These are phyloP conservation scores for Hypericum androsaemum DNA, from an alignment of 345 rosid genomes.

Conservation along the genomic window DNA sequence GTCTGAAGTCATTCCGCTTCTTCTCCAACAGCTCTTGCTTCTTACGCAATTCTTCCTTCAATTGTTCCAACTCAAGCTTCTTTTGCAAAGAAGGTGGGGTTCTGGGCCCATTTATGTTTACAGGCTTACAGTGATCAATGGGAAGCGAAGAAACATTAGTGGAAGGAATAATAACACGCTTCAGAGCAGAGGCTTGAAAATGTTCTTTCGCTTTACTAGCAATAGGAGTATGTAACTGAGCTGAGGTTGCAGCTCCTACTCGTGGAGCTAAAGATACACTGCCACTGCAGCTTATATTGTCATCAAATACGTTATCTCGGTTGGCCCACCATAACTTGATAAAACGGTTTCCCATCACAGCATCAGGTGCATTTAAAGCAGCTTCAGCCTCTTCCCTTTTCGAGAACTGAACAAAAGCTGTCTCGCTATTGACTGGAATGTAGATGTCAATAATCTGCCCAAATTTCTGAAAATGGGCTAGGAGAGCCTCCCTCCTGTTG, in stretches of 20 bases:
- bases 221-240: slow-evolving; percentile 27
- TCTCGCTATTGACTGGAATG: slow-evolving; percentile 66
- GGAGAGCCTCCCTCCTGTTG: slow-evolving; percentile 74
- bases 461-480: slow-evolving; percentile 82
- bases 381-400: slow-evolving; percentile 56
- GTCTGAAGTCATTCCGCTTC: slow-evolving; percentile 72
- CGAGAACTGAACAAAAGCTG: slow-evolving; percentile 94
- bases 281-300: slow-evolving; percentile 33
- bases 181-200: slow-evolving; percentile 31
- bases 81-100: slow-evolving; percentile 49
- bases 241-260: slow-evolving; percentile 28
- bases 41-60: slow-evolving; percentile 80
- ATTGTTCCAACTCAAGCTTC: slow-evolving; percentile 67
- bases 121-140: slow-evolving; percentile 40
- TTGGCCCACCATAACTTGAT: slow-evolving; percentile 94
- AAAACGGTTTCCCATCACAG: slow-evolving; percentile 13
- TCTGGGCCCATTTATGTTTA: slow-evolving; percentile 39
- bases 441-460: slow-evolving; percentile 86
- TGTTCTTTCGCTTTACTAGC: slow-evolving; percentile 44
- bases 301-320: slow-evolving; percentile 73
- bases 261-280: slow-evolving; percentile 31
- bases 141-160: slow-evolving; percentile 33
- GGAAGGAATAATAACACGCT: slow-evolving; percentile 24
- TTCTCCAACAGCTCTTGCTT: slow-evolving; percentile 87
- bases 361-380: slow-evolving; percentile 11